Evolutionary conservation across 2,329 filamentous ascomycete genomes (phyloP).

Genomic region (Neospermospora avenae): DNA sequence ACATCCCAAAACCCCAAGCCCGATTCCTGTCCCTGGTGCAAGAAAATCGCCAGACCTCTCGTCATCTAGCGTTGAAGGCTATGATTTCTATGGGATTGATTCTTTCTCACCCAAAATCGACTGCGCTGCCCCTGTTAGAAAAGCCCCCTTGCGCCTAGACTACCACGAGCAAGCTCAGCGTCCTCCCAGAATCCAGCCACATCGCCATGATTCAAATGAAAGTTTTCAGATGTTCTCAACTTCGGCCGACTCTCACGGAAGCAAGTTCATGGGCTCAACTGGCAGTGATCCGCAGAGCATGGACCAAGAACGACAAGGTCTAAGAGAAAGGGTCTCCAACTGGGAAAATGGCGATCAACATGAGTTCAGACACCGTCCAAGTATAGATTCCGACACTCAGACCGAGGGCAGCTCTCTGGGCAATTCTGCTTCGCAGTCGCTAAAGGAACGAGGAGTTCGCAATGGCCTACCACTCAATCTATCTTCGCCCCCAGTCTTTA

Average conservation of each 20-base stretch:
- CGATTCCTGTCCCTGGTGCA: slow-evolving; percentile 29
- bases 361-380: slow-evolving; percentile 22
- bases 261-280: slow-evolving; percentile 39
- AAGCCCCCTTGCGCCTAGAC: slow-evolving; percentile 39
- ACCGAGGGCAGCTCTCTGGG: slow-evolving; percentile 19
- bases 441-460: slow-evolving; percentile 5
- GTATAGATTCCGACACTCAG: slow-evolving; percentile 26
- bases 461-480: slow-evolving; percentile 11
- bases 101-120: slow-evolving; percentile 50
- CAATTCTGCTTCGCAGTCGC: slow-evolving; percentile 11
- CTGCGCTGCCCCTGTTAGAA: slow-evolving; percentile 44
- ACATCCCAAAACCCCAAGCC: slow-evolving; percentile 25
- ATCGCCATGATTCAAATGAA: slow-evolving; percentile 56
- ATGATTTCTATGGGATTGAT: slow-evolving; percentile 65
- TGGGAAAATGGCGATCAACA: slow-evolving; percentile 32
- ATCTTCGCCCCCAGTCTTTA: slow-evolving; percentile 24
- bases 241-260: slow-evolving; percentile 46
- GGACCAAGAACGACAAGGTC: slow-evolving; percentile 9
- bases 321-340: slow-evolving; percentile 29
- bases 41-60: slow-evolving; percentile 18
- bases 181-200: slow-evolving; percentile 28
- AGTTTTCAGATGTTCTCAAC: slow-evolving; percentile 59
- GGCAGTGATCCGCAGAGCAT: slow-evolving; percentile 30
- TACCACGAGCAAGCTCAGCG: slow-evolving; percentile 20
- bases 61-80: slow-evolving; percentile 46